A percentile compares a stretch with the other conserved stretches of the same genome.
These are phyloP conservation scores for Phaeolepiota aurea DNA, from an alignment of 768 basidiomycete genomes.

Conservation along the genomic window DNA sequence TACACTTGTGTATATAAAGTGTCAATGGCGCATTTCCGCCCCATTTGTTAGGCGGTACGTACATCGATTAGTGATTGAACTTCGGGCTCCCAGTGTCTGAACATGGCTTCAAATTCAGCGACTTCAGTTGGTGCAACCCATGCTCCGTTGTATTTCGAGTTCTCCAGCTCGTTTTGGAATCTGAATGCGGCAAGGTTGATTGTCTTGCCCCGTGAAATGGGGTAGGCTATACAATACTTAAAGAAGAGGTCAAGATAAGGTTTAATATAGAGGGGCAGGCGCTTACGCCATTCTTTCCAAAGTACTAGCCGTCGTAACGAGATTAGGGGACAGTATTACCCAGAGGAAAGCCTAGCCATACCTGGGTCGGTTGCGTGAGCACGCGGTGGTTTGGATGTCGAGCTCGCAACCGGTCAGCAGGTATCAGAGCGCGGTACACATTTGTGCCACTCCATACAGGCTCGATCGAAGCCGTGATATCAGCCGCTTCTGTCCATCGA, in stretches of 20 bases:
- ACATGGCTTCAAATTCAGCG: constrained; percentile 35
- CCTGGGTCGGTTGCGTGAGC: constrained; percentile 39
- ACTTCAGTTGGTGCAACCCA: constrained; percentile 42
- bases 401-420: constrained; percentile 34
- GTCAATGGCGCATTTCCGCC: too few species aligned
- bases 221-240: constrained; percentile 61
- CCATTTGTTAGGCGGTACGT: constrained; percentile 7
- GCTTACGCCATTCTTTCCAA: constrained; percentile 42
- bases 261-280: not conserved
- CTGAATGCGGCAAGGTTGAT: constrained; percentile 60
- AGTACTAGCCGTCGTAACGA: constrained; percentile 42
- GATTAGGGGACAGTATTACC: not conserved
- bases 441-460: constrained; percentile 52
- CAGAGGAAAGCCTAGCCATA: constrained; percentile 15
- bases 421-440: constrained; percentile 54
- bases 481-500: constrained; percentile 27
- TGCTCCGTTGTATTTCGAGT: constrained; percentile 36
- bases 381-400: constrained; percentile 38
- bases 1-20: constrained; percentile 29
- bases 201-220: constrained; percentile 46
- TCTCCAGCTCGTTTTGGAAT: constrained; percentile 41
- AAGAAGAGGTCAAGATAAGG: not conserved
- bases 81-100: constrained; percentile 51
- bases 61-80: constrained; percentile 50
- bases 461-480: constrained; percentile 32